Base-by-base conservation (phyloP, 805 yeast species). In the Yamadazyma endophytica region DNA sequence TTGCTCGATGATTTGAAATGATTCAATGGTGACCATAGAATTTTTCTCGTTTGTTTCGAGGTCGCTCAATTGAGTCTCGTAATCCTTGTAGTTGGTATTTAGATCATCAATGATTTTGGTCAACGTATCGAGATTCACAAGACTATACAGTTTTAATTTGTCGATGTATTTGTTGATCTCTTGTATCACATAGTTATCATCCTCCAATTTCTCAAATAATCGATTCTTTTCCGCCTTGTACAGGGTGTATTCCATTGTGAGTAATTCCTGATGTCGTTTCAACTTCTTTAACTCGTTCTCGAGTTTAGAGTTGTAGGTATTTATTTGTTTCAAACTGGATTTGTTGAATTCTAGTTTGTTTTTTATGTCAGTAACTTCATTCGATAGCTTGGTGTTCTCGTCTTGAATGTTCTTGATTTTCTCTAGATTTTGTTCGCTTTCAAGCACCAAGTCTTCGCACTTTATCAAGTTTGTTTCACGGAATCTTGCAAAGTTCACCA, bases 401-500 rank as follows among this genome's bases (percentile, higher is more conserved):
- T 42, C 35, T 22, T 56, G 52, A 9, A 46, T 39, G 27, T 67
- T 62, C 31, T 67, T 61, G 17, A 56, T 43, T 13, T 44, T 48
- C 23, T 68, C 70, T 13, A 75, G 54, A 29, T 72, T 58, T 8
- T 62, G 49, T 31, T 79, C 82, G 37, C 78, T 73, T 26, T 67
- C 62, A 5, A 68, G 59, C 17, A 81, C 75, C 16, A 82, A 60
- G 16, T 72, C 73, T 39, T 79, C 86, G 47, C 83, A 79, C 43
- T 82, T 88, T 15, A 65, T 69, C 52, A 79, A 72, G 37, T 83
- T 78, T 42, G 79, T 86, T 44, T 85, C 94, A 43, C 95, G 70
- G 48, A 83, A 87, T 35, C 90, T 62, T 1, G 94, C 94, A 64
- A 76, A 88, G 52, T 88, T 88, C 14, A 87, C 82, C 29, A 87